phyloP scores from a whole-genome alignment of 2,329 filamentous ascomycete species.

The Alternaria atra region DNA sequence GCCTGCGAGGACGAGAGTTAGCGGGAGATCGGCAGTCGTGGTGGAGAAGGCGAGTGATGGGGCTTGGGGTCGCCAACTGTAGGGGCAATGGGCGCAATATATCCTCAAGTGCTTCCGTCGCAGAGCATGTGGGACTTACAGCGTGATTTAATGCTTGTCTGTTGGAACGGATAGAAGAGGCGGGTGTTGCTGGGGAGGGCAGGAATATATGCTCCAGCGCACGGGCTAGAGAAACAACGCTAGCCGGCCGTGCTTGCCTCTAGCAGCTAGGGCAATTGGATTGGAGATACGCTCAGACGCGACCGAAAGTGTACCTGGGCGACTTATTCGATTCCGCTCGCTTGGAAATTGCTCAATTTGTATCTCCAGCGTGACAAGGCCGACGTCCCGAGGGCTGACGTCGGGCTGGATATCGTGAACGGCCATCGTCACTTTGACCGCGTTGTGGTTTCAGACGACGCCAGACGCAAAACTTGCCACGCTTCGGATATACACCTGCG shows the following conservation, averaged over 20 bases:
- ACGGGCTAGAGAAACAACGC: slow-evolving; percentile 26
- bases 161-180: slow-evolving; percentile 18
- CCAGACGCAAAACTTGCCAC: slow-evolving; percentile 25
- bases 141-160: slow-evolving; percentile 26
- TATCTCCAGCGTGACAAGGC: slow-evolving; percentile 6
- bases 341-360: slow-evolving; percentile 32
- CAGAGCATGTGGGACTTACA: slow-evolving; percentile 19
- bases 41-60: slow-evolving; percentile 12
- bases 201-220: slow-evolving; percentile 26
- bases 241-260: slow-evolving; percentile 21
- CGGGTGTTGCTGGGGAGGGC: slow-evolving; percentile 25
- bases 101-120: slow-evolving; percentile 3
- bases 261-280: slow-evolving; percentile 25
- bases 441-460: slow-evolving; percentile 26
- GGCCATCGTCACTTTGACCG: slow-evolving; percentile 10
- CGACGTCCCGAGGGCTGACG: slow-evolving; percentile 10
- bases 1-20: slow-evolving; percentile 41
- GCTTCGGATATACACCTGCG: slow-evolving; percentile 29
- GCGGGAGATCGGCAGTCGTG: slow-evolving; percentile 30
- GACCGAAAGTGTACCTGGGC: slow-evolving; percentile 14
- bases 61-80: slow-evolving; percentile 8
- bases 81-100: slow-evolving; percentile 15
- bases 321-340: slow-evolving; percentile 6
- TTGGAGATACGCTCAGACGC: slow-evolving; percentile 39
- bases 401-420: not conserved